phyloP scores from a whole-genome alignment of 108 stramenopile species.

The Cyclotella sp. region DNA sequence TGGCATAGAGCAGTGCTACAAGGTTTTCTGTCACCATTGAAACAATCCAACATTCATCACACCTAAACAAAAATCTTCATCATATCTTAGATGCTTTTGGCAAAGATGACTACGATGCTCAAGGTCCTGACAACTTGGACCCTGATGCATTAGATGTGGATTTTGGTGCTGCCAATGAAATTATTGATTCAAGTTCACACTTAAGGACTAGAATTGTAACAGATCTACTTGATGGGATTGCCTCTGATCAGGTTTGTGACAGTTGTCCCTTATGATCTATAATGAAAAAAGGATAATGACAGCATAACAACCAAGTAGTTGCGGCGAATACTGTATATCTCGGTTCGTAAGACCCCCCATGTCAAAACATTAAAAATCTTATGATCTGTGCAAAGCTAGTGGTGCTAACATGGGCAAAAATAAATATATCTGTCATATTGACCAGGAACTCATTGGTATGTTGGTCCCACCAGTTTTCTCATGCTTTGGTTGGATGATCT shows the following conservation, averaged over 20 bases:
- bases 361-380: too few species aligned
- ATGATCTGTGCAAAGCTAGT: too few species aligned
- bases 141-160: constrained; percentile 20
- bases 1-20: background rate
- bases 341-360: too few species aligned
- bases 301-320: constrained; percentile 13
- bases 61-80: constrained; percentile 15
- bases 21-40: constrained; percentile 8
- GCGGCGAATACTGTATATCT: constrained; percentile 32
- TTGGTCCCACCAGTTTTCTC: too few species aligned
- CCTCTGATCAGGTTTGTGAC: constrained; percentile 41
- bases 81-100: constrained; percentile 27
- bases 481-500: too few species aligned
- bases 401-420: too few species aligned
- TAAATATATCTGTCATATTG: too few species aligned
- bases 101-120: constrained; percentile 29
- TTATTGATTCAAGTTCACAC: background rate
- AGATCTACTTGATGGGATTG: constrained; percentile 35
- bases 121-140: constrained; percentile 33
- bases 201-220: constrained; percentile 14
- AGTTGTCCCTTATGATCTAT: constrained; percentile 18
- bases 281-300: constrained; percentile 5
- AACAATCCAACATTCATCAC: background rate
- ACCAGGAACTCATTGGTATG: too few species aligned
- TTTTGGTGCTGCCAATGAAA: background rate